Percentiles rank a stretch among this genome's conserved stretches.
Conservation (phyloP, 352 stramenopile species). For the Phytophthora syringae region DNA sequence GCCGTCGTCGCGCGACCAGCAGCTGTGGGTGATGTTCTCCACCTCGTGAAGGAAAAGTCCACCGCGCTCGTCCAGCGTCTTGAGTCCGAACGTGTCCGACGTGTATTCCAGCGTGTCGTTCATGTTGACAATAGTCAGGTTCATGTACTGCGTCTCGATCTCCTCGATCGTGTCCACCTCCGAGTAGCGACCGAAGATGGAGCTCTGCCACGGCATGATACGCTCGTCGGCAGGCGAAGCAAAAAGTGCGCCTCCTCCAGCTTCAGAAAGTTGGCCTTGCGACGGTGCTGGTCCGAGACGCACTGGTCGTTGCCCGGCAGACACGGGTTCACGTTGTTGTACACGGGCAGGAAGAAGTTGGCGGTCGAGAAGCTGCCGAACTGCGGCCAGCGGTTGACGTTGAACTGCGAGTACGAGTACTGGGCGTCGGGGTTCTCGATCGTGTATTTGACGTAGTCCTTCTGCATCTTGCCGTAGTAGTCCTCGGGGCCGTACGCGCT, state of each 20-base stretch:
- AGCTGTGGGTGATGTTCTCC: slow-evolving; percentile 8
- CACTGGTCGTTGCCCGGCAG: not conserved
- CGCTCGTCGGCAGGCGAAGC: slow-evolving; percentile 38
- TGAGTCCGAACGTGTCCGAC: slow-evolving; percentile 44
- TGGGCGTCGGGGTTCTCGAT: slow-evolving; percentile 22
- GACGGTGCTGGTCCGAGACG: slow-evolving; percentile 14
- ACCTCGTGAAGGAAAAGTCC: slow-evolving; percentile 23
- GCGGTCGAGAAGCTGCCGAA: slow-evolving; percentile 5
- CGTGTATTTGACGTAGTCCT: slow-evolving; percentile 28
- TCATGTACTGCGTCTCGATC: slow-evolving; percentile 20
- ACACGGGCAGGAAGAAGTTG: slow-evolving; percentile 16
- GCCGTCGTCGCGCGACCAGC: not conserved
- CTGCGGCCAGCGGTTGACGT: slow-evolving; percentile 8
- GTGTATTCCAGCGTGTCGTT: slow-evolving; percentile 45
- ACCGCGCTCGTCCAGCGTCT: slow-evolving; percentile 34
- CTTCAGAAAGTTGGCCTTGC: slow-evolving; percentile 39
- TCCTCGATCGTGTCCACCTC: slow-evolving; percentile 25
- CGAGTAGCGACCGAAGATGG: slow-evolving; percentile 41
- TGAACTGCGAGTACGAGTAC: slow-evolving; percentile 20
- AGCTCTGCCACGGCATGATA: slow-evolving; percentile 46
- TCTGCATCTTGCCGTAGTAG: slow-evolving; percentile 29
- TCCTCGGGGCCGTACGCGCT: slow-evolving; percentile 11
- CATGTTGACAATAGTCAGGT: slow-evolving; percentile 36
- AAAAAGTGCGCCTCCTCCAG: slow-evolving; percentile 52
- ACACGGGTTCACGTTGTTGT: slow-evolving; percentile 27